Evolutionary conservation across 2,329 filamentous ascomycete species (phyloP), one percentile per base, ranked within the genome.

Genomic region (Scleromitrula shiraiana): DNA sequence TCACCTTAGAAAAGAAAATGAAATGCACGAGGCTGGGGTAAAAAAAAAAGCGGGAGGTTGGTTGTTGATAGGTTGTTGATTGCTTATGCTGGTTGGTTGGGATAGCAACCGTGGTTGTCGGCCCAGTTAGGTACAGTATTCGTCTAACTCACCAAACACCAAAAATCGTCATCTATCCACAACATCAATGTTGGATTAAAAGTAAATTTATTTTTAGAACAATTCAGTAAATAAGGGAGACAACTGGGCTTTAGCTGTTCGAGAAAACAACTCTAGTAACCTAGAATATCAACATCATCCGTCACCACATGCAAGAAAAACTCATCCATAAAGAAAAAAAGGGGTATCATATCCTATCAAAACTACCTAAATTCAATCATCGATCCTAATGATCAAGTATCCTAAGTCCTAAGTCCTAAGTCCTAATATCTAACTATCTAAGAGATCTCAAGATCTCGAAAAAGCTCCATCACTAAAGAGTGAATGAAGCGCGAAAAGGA

Each of bases 401-500:
- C 57, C 53, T 57, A 53, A 48, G 45, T 32, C 39, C 45, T 30
- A 30, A 30, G 8, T 30, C 41, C 46, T 33, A 43, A 44, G 40
- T 46, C 39, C 50, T 33, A 54, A 42, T 40, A 19, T 47, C n/a
- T n/a, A n/a, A n/a, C n/a, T n/a, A n/a, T n/a, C n/a, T n/a, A n/a
- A n/a, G n/a, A n/a, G n/a, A n/a, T n/a, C n/a, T n/a, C n/a, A n/a
- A 50, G 7, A 7, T 23, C 35, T 3, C 8, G 5, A 29, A 50
- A 39, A 42, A 40, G 27, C 33, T 37, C 39, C 51, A 46, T 51
- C 15, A 33, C 30, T 15, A 5, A 33, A 7, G 30, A n/a, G 14
- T 33, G n/a, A n/a, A n/a, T n/a, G n/a, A n/a, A n/a, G 30, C 30
- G 14, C 9, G 9, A n/a, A 15, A n/a, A 33, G 30, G 17, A 33